Base-by-base conservation (phyloP, 179 eudicot species). In the Beta corolliflora region DNA sequence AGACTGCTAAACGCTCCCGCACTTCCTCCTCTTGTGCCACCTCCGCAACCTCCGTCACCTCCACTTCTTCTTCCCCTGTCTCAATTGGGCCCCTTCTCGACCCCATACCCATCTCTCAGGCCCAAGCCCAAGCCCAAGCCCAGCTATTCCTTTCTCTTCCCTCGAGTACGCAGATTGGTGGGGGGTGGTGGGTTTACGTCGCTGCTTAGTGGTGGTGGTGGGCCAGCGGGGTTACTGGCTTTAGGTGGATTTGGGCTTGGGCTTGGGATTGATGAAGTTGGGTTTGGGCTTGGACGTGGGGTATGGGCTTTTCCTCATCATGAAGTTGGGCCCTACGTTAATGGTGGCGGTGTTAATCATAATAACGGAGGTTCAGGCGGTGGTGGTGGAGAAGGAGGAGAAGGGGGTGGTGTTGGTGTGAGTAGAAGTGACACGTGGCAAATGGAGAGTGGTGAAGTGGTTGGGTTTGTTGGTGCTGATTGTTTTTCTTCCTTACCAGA, bases 231-330 rank as follows among this genome's bases (percentile, higher is more conserved):
- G 71, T 63, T 89, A 13, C 60, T 83, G 59, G 82, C 87, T 0
- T 59, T 89, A n/a, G 93, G 93, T 9, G 93, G 91, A 72, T 83
- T 87, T n/a, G 93, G 95, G 76, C 79, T 88, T 21, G 93, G 92
- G 19, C 61, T 88, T 55, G 94, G 89, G 60, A 46, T 72, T 44
- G 91, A 88, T 61, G 91, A 88, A 0, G 58, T 83, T 59, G 89
- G 87, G 13, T 85, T 85, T 71, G 93, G 90, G 84, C 80, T 89
- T 66, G 90, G 90, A 31, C 85, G 89, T 60, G 79, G 88, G 3
- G 79, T 84, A 44, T 88, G 92, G 93, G 86, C 89, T 9, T 86
- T 89, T 60, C 82, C 90, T 56, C 29, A 25, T 25, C 77, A 74
- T 56, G 77, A 56, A 0, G 14, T 18, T 48, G 69, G 74, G 5